Base-by-base conservation (phyloP, 768 basidiomycete genomes). In the Austroboletus eburneus region DNA sequence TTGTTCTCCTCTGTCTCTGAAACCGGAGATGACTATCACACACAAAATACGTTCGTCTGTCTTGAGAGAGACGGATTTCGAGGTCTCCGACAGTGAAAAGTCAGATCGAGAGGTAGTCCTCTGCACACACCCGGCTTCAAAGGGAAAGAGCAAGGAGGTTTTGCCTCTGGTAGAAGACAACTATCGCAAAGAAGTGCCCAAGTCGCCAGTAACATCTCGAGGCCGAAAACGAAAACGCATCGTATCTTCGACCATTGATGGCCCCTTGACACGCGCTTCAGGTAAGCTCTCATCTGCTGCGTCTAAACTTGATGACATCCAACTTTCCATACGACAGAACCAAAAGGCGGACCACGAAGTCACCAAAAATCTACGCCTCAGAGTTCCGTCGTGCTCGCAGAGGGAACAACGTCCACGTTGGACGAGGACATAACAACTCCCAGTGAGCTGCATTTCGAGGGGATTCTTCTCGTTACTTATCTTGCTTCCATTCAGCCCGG, bases 141-240 rank as follows among this genome's bases (percentile, higher is more conserved):
- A 55, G 45, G 57, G 52, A 3, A 60, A 61, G 29, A 41, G 48
- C 43, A 60, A 63, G 45, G 55, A 54, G 36, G 24, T 40, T 17
- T 10, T 17, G 10, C 5, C 39, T 13, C 21, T 32, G 5, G 24
- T 27, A 32, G 51, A 52, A 22, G 50, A 48, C 12, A 17, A 1
- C 16, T 18, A 2, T 37, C 46, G 23, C 33, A 52, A 46, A 32
- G 49, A 42, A 49, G 54, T 43, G 29, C 52, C 43, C 30, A 54
- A 52, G 44, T 32, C 57, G 23, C 42, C 43, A 43, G 29, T 37
- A 29, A 43, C 16, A 17, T 27, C 55, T n/a, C 46, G 41, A 23
- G 47, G 56, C 46, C 44, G 50, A 37, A 55, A 57, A 48, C 58
- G 66, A 60, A 55, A 61, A 49, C 56, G 61, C 12, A 48, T 52